Evolutionary conservation across 768 basidiomycete genomes (phyloP), one percentile per base, ranked within the genome.

Genomic region (Pholiota conissans): DNA sequence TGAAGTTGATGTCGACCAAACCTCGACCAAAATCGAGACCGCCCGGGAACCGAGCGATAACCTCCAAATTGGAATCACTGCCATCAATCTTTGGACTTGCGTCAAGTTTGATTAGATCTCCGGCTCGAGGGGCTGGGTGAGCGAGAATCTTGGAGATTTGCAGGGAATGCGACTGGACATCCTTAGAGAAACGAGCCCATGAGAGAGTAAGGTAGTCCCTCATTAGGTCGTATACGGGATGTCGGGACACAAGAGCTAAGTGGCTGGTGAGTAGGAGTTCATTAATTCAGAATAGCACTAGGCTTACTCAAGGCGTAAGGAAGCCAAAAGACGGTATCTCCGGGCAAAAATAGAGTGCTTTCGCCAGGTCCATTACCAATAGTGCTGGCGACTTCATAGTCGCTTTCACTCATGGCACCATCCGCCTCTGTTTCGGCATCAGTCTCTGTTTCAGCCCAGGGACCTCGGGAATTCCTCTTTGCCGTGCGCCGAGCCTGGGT

Each of bases 141-240:
- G 91, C 88, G 40, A 93, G 83, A 63, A 93, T 91, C 71, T 92
- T 92, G 50, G 89, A 89, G 56, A 93, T 93, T 68, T 93, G 92
- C 52, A 95, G 79, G 8, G 93, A 93, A 67, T 97, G 95, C 0
- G 90, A 90, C 72, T 93, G 91, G 3, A 95, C 93, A 65, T 96
- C 93, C 73, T 95, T 95, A 53, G 91, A 91, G 75, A 93, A 94
- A 49, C 91, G 87, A 16, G 93, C 93, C 93, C 93, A 95, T 3
- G 90, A 92, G 45, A 97, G 85, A n/a, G 94, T 94, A 42, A 98
- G 83, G 67, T 92, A 95, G 74, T 98, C 95, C 52, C 91, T 84
- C 90, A 98, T 93, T 55, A 96, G 80, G 68, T 95, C 93, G 74
- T 95, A 97, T 62, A 97, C 91, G 0, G 95, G 95, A 70, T 92